Conservation (phyloP, 257 asterid species). For the Scutellaria baicalensis region DNA sequence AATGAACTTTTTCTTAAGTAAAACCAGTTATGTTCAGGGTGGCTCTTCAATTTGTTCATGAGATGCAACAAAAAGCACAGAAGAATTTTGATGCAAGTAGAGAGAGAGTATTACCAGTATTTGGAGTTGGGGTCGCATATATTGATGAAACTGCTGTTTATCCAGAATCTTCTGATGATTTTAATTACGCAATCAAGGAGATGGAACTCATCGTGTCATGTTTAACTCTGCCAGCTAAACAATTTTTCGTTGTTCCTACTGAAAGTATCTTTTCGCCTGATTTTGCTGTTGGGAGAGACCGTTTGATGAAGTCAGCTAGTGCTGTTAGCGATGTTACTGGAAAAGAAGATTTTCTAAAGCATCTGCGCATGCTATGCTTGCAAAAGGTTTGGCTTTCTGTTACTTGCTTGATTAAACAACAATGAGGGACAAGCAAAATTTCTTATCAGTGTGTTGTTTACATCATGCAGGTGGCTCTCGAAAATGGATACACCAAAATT, state of each 20-base stretch:
- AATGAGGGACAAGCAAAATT: not conserved
- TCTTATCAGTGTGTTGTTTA: constrained; percentile 3
- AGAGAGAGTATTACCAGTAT: constrained; percentile 73
- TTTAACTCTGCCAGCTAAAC: constrained; percentile 64
- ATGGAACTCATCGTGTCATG: constrained; percentile 35
- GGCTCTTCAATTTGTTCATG: constrained; percentile 86
- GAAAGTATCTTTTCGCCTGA: constrained; percentile 50
- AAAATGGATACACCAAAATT: constrained; percentile 79
- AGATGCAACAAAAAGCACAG: constrained; percentile 79
- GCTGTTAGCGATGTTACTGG: constrained; percentile 66
- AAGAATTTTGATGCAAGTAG: constrained; percentile 80
- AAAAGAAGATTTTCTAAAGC: constrained; percentile 59
- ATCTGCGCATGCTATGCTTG: constrained; percentile 53
- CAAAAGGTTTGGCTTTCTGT: constrained; percentile 59
- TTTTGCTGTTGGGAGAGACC: constrained; percentile 36
- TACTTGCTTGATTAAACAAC: constrained; percentile 7
- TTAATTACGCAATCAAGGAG: constrained; percentile 38
- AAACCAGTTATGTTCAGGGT: constrained; percentile 49
- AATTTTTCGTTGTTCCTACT: constrained; percentile 45
- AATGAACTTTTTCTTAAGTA: not conserved
- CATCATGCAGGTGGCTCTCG: constrained; percentile 57
- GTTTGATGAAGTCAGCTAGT: constrained; percentile 37
- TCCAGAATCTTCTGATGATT: constrained; percentile 26
- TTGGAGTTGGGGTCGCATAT: constrained; percentile 83
- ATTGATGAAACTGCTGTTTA: constrained; percentile 49